phyloP scores from a whole-genome alignment of 108 stramenopile species.

The Bacterosira constricta region DNA sequence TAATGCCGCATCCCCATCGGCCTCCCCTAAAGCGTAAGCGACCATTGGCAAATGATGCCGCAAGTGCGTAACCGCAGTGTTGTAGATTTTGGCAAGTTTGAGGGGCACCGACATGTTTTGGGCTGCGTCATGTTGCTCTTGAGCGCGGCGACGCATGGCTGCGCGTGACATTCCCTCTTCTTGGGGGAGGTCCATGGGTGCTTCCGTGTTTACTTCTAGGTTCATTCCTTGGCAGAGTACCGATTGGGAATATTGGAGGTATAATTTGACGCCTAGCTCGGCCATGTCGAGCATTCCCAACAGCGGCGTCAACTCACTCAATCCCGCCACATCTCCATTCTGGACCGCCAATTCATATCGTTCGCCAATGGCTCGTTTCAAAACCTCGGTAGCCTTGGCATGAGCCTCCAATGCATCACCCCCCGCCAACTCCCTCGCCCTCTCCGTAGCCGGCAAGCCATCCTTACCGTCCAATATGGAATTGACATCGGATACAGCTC shows the following conservation, averaged over 20 bases:
- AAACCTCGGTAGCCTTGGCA: slow-evolving; percentile 44
- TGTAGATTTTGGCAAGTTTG: slow-evolving; percentile 78
- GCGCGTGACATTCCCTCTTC: slow-evolving; percentile 43
- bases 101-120: slow-evolving; percentile 48
- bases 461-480: slow-evolving; percentile 14
- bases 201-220: slow-evolving; percentile 12
- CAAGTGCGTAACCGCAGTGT: slow-evolving; percentile 73
- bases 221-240: slow-evolving; percentile 38
- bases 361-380: slow-evolving; percentile 56
- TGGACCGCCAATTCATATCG: slow-evolving; percentile 66
- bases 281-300: slow-evolving; percentile 75
- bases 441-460: slow-evolving; percentile 18
- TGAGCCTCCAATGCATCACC: slow-evolving; percentile 65
- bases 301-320: slow-evolving; percentile 74
- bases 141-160: slow-evolving; percentile 29
- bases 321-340: slow-evolving; percentile 50
- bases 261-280: slow-evolving; percentile 68
- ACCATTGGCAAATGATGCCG: slow-evolving; percentile 93
- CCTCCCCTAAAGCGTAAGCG: slow-evolving; percentile 71
- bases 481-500: slow-evolving; percentile 59
- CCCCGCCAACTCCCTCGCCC: slow-evolving; percentile 60
- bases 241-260: slow-evolving; percentile 63
- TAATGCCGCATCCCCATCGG: slow-evolving; percentile 85
- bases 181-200: background rate
- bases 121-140: slow-evolving; percentile 27